Evolutionary conservation across 176 grass and related monocot genomes (phyloP).

Genomic region (Musa acuminata): DNA sequence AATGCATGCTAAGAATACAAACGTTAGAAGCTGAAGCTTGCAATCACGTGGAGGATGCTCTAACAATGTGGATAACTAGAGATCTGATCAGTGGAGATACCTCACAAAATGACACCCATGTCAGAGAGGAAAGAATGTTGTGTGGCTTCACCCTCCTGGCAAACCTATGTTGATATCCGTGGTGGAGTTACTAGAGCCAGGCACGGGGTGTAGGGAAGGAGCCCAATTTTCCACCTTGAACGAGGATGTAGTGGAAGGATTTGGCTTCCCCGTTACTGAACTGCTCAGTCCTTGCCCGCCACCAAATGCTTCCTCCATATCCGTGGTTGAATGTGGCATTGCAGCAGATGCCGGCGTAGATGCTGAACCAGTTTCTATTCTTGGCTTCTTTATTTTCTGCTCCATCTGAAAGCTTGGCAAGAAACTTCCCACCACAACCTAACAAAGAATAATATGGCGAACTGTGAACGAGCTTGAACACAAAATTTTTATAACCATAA

Average conservation of each 20-base stretch:
- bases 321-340: background rate
- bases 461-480: background rate
- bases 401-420: constrained; percentile 22
- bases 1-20: background rate
- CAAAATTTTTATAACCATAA: background rate
- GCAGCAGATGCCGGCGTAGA: background rate
- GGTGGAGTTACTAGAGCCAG: constrained; percentile 2
- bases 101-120: background rate
- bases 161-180: constrained; percentile 13
- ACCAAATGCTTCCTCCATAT: constrained; percentile 2
- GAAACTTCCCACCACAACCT: constrained; percentile 22
- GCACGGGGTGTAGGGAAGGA: background rate
- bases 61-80: constrained; percentile 1
- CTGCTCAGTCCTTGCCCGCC: background rate
- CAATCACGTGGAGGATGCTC: background rate
- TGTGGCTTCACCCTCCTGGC: constrained; percentile 10
- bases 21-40: background rate
- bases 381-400: constrained; percentile 21
- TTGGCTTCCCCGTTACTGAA: constrained; percentile 3
- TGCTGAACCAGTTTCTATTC: background rate
- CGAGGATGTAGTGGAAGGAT: constrained; percentile 1
- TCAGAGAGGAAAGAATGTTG: background rate
- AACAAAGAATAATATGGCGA: background rate
- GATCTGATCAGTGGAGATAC: constrained; percentile 5
- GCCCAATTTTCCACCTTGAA: constrained; percentile 18